phyloP scores from a whole-genome alignment of 257 asterid genomes.

The Solanum stenotomum region DNA sequence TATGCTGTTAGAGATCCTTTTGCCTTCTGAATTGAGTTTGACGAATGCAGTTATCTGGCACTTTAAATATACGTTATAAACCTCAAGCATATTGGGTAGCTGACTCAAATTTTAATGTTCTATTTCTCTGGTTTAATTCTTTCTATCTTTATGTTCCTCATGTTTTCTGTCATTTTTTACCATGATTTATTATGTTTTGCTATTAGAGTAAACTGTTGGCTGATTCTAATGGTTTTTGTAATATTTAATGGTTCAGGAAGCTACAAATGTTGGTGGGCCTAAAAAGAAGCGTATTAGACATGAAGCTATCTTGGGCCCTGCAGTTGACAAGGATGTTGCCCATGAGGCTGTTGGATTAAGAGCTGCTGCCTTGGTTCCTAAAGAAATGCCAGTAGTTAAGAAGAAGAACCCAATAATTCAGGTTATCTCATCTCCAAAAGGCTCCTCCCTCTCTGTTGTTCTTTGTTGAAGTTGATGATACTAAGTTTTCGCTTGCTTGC shows the following conservation, averaged over 20 bases:
- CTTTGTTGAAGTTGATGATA: neutral
- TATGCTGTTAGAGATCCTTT: neutral
- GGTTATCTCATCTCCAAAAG: constrained; percentile 27
- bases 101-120: neutral
- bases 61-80: neutral
- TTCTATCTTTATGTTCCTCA: neutral
- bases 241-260: constrained; percentile 41
- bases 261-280: constrained; percentile 26
- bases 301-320: constrained; percentile 80
- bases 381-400: constrained; percentile 68
- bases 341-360: constrained; percentile 93
- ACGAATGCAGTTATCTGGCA: neutral
- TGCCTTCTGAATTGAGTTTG: neutral
- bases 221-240: constrained; percentile 3
- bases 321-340: constrained; percentile 64
- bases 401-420: constrained; percentile 68
- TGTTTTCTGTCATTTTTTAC: neutral
- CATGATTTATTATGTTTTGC: neutral
- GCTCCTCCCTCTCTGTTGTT: neutral
- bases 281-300: constrained; percentile 56
- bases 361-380: constrained; percentile 64
- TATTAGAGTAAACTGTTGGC: neutral
- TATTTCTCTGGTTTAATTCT: neutral
- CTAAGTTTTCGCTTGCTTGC: neutral
- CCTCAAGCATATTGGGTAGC: neutral